Percentiles rank a stretch among this genome's conserved stretches.
Conservation (phyloP, 2,329 filamentous ascomycete species). For the Diplocarpon rosae region DNA sequence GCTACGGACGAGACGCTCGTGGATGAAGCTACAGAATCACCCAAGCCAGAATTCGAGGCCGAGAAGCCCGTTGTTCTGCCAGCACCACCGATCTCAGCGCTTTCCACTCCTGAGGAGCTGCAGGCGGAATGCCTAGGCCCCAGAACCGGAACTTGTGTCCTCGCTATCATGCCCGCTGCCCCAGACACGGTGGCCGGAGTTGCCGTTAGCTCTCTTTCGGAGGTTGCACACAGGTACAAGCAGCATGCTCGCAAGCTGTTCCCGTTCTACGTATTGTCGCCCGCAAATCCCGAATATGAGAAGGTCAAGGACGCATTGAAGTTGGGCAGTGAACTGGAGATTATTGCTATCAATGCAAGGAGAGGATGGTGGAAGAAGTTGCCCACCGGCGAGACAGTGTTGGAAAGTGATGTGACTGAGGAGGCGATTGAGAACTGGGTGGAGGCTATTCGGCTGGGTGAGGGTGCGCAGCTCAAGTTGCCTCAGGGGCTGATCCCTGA, state of each 20-base stretch:
- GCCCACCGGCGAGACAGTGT: slow-evolving; percentile 19
- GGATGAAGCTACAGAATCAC: slow-evolving; percentile 41
- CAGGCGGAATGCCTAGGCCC: slow-evolving; percentile 60
- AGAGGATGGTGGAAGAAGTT: slow-evolving; percentile 79
- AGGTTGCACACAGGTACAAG: slow-evolving; percentile 66
- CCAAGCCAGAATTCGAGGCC: slow-evolving; percentile 25
- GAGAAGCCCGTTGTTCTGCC: slow-evolving; percentile 36
- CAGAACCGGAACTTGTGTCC: slow-evolving; percentile 72
- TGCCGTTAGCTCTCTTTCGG: slow-evolving; percentile 53
- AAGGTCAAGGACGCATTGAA: slow-evolving; percentile 50
- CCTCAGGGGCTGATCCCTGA: slow-evolving; percentile 47
- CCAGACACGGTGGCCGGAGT: slow-evolving; percentile 32
- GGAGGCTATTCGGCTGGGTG: slow-evolving; percentile 81
- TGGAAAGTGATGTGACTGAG: slow-evolving; percentile 38
- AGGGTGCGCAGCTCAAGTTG: slow-evolving; percentile 68
- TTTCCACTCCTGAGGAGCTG: slow-evolving; percentile 54
- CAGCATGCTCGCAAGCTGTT: slow-evolving; percentile 59
- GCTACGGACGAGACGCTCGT: slow-evolving; percentile 40
- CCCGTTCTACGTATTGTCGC: slow-evolving; percentile 69
- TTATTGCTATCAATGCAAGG: slow-evolving; percentile 77
- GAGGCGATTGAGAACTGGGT: slow-evolving; percentile 72
- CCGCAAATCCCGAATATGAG: slow-evolving; percentile 44
- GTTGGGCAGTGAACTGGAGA: slow-evolving; percentile 50
- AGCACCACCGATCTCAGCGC: slow-evolving; percentile 48
- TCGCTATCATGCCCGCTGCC: slow-evolving; percentile 55